Evolutionary conservation across 2,329 filamentous ascomycete species (phyloP).

Genomic region (Colletotrichum sp.): DNA sequence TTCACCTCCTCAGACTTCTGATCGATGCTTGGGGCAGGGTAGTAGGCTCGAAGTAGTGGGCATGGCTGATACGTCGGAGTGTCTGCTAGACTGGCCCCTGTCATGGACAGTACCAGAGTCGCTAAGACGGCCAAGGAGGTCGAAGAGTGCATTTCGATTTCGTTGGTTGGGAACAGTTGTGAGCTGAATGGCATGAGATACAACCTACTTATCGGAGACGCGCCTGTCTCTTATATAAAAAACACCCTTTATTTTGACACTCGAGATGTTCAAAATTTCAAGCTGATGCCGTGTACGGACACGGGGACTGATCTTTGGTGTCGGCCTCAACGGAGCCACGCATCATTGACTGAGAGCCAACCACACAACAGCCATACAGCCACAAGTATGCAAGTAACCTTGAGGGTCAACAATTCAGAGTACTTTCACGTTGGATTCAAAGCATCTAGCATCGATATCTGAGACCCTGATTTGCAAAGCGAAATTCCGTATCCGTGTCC

Average conservation of each 20-base stretch:
- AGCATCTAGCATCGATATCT: background rate
- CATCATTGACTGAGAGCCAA: background rate
- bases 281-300: background rate
- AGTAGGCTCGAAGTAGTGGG: slow-evolving; percentile 22
- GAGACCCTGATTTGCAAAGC: background rate
- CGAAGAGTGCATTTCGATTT: background rate
- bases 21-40: slow-evolving; percentile 16
- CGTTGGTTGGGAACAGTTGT: background rate
- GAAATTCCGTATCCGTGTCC: slow-evolving; percentile 19
- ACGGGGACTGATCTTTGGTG: background rate
- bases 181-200: background rate
- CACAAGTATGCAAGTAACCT: background rate
- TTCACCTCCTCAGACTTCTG: slow-evolving; percentile 9
- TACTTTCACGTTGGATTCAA: background rate
- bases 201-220: background rate
- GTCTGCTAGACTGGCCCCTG: background rate
- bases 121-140: background rate
- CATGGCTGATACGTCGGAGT: slow-evolving; percentile 22
- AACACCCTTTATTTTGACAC: background rate
- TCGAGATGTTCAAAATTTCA: background rate
- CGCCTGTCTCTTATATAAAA: background rate
- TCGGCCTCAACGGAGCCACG: background rate
- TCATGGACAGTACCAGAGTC: background rate
- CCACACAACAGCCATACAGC: background rate
- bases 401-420: background rate